Conservation (phyloP, 306 rosid species). For the Rosa rugosa region DNA sequence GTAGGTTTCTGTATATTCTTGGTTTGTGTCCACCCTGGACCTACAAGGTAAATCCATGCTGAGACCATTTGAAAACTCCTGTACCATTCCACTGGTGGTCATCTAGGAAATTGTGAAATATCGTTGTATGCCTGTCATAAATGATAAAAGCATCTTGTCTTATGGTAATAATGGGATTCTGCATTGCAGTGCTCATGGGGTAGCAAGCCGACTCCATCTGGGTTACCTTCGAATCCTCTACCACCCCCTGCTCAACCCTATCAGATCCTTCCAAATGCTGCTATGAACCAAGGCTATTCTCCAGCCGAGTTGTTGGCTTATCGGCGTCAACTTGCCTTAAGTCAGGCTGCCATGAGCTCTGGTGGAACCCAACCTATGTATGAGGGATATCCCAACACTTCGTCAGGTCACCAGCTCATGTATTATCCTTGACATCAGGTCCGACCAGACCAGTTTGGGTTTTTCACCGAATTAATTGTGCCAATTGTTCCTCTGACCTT, state of each 20-base stretch:
- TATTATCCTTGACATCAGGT: conserved; percentile 47
- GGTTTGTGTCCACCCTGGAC: background rate
- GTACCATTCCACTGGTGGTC: background rate
- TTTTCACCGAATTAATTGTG: conserved; percentile 2
- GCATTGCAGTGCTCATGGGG: conserved; percentile 88
- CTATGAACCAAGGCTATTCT: conserved; percentile 71
- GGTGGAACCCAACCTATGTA: conserved; percentile 68
- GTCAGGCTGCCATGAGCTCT: conserved; percentile 62
- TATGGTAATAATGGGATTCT: conserved; percentile 1
- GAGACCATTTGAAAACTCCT: background rate
- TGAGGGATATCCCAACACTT: conserved; percentile 61
- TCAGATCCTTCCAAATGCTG: conserved; percentile 60
- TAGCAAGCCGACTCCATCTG: conserved; percentile 85
- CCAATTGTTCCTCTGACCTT: conserved; percentile 28
- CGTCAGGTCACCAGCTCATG: conserved; percentile 73
- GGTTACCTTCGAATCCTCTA: conserved; percentile 67
- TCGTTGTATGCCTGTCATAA: background rate
- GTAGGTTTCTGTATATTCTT: background rate
- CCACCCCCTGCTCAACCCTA: conserved; percentile 70
- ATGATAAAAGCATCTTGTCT: conserved; percentile 11
- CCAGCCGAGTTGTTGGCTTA: conserved; percentile 71
- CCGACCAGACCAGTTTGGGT: background rate
- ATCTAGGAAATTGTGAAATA: background rate
- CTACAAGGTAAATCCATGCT: background rate
- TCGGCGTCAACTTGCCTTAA: conserved; percentile 73